These are phyloP conservation scores for Boletus speciosus DNA, from an alignment of 768 basidiomycete species.

Conservation along the genomic window DNA sequence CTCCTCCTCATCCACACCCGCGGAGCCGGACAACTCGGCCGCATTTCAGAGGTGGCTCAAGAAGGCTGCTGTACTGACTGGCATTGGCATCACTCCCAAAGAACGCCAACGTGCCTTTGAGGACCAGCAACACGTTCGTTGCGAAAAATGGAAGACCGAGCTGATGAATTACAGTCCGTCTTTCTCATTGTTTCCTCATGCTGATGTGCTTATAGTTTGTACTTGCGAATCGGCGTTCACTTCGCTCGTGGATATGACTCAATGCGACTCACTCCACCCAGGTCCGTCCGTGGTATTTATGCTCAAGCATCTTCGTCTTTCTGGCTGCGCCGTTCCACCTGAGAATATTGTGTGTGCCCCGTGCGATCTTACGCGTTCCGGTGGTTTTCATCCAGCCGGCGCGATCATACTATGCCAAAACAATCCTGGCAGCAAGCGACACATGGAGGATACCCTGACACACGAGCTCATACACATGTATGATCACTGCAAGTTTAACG, in stretches of 20 bases:
- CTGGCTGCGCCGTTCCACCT: conserved; percentile 66
- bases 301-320: conserved; percentile 80
- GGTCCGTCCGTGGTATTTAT: conserved; percentile 89
- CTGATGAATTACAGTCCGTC: conserved; percentile 68
- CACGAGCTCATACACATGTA: conserved; percentile 96
- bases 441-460: conserved; percentile 90
- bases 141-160: conserved; percentile 68
- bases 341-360: conserved; percentile 81
- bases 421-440: conserved; percentile 71
- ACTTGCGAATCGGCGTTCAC: conserved; percentile 11
- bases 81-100: conserved; percentile 45
- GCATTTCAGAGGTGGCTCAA: conserved; percentile 52
- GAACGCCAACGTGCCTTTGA: conserved; percentile 37
- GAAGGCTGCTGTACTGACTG: conserved; percentile 47
- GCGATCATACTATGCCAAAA: conserved; percentile 86
- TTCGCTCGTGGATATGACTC: not conserved
- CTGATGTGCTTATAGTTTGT: conserved; percentile 1
- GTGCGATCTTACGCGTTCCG: conserved; percentile 70
- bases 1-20: conserved; percentile 21
- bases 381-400: conserved; percentile 82
- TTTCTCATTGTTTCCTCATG: conserved; percentile 9
- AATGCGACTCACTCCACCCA: conserved; percentile 29
- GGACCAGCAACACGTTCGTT: conserved; percentile 41
- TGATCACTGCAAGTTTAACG: conserved; percentile 92
- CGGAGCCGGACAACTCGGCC: conserved; percentile 20